Evolutionary conservation across 306 rosid species (phyloP), one percentile per base, ranked within the genome.

Genomic region (Vigna unguiculata): DNA sequence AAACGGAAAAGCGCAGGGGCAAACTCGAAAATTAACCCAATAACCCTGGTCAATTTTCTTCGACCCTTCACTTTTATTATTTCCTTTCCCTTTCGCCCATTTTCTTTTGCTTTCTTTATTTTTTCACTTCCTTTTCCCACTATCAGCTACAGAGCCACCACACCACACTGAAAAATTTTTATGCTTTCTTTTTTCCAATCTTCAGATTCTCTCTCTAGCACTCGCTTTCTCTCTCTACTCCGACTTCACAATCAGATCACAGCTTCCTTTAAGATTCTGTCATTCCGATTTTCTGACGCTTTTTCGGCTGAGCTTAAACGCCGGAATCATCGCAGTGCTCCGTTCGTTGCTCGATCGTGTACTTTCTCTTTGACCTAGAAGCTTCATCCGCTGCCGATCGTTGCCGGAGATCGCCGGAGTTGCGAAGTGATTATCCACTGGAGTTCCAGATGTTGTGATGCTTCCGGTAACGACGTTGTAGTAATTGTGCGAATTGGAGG

Each of bases 181-280:
- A 9, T 54, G 10, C 16, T 76, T 72, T 25, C 13, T 59, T 32
- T 73, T 21, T 49, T 51, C 78, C 76, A 67, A 62, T 85, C 83
- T 36, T 20, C 30, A 21, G 32, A 21, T 6, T 19, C 32, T 11
- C 59, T 77, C 71, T 78, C 84, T 71, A 77, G 30, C 30, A 4
- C 30, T 28, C 4, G 30, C 30, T 28, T 28, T 45, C 65, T 38
- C 12, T 77, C 71, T 78, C 84, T 71, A 77, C 93, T 88, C 86
- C 88, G 79, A 82, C 91, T 82, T 77, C 48, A 14, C 43, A 30
- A 83, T 80, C 90, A 84, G 94, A 94, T 90, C 96, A 86, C 77
- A 79, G 74, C 83, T 86, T 70, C 78, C 78, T 83, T 63, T 11
- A 5, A 72, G 81, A 81, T 78, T 86, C 83, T 83, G 88, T 83